phyloP scores from a whole-genome alignment of 352 stramenopile species.

The Globisporangium radiosum region DNA sequence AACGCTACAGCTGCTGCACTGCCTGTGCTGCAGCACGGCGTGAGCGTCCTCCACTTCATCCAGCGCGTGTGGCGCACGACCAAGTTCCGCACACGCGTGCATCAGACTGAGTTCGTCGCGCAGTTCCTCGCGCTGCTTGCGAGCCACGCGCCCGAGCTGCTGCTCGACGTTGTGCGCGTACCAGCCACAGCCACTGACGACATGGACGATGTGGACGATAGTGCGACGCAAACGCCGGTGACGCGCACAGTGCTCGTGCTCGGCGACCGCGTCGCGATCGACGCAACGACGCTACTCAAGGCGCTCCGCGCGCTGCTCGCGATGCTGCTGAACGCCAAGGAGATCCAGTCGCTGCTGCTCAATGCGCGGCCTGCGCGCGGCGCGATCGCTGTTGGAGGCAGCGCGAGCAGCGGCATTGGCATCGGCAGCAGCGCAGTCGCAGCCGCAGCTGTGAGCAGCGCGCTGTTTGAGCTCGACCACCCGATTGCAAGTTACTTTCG shows the following conservation, averaged over 20 bases:
- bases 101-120: constrained; percentile 49
- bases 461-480: constrained; percentile 33
- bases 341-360: constrained; percentile 37
- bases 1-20: constrained; percentile 41
- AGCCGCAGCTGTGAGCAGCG: not conserved
- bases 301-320: constrained; percentile 35
- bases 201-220: not conserved
- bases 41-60: constrained; percentile 55
- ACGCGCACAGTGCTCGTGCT: not conserved
- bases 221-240: not conserved
- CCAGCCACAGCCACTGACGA: not conserved
- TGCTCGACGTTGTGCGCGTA: not conserved
- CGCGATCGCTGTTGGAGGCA: not conserved
- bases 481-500: constrained; percentile 33
- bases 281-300: constrained; percentile 24
- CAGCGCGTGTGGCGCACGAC: constrained; percentile 46
- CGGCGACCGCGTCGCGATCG: constrained; percentile 19
- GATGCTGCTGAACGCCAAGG: constrained; percentile 33
- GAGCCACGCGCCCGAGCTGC: constrained; percentile 29
- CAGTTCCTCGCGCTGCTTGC: constrained; percentile 52
- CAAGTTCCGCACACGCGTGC: constrained; percentile 23
- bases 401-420: not conserved
- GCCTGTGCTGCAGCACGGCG: constrained; percentile 29
- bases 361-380: constrained; percentile 22
- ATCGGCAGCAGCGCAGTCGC: not conserved